Evolutionary conservation across 345 rosid species (phyloP), one percentile per base, ranked within the genome.

Genomic region (Tarenaya hassleriana): DNA sequence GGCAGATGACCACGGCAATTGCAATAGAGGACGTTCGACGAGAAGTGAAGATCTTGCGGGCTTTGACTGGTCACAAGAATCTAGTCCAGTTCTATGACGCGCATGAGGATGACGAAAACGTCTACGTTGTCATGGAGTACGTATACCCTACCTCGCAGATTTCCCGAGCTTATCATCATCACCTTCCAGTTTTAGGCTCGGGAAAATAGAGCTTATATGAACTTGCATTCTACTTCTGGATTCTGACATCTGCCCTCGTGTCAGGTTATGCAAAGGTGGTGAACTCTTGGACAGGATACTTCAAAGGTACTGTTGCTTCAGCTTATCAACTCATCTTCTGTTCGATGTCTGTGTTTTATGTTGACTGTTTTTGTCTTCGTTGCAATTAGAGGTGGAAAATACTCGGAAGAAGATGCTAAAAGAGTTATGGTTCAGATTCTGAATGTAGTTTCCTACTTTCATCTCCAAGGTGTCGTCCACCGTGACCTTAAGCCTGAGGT

Each of bases 401-500:
- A 84, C 76, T 57, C 98, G 10, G 98, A 91, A 73, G 95, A 84
- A 60, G 98, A 84, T 72, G 96, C 98, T 43, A 91, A 75, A 63
- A 68, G 61, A 50, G 87, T 91, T 32, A 79, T 91, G 82, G 74
- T 87, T 81, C 98, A 91, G 74, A 83, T 88, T 63, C 69, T 91
- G 59, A 83, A 67, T 67, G 86, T 86, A 35, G 89, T 77, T 41
- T 82, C 98, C 0, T 87, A 74, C 58, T 91, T 95, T 67, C 98
- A 91, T 72, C 83, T 84, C 44, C 98, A 91, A 81, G 98, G 98
- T 32, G 94, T 91, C 32, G 96, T 91, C 69, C 98, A 91, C 76
- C 98, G 98, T 24, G 98, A 91, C 68, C 87, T 91, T 38, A 91
- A 91, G 82, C 98, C 98, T 7, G 98, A 91, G 98, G 98, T 91